Evolutionary conservation across 805 yeast genomes (phyloP).

Genomic region (Candida hungchunana): DNA sequence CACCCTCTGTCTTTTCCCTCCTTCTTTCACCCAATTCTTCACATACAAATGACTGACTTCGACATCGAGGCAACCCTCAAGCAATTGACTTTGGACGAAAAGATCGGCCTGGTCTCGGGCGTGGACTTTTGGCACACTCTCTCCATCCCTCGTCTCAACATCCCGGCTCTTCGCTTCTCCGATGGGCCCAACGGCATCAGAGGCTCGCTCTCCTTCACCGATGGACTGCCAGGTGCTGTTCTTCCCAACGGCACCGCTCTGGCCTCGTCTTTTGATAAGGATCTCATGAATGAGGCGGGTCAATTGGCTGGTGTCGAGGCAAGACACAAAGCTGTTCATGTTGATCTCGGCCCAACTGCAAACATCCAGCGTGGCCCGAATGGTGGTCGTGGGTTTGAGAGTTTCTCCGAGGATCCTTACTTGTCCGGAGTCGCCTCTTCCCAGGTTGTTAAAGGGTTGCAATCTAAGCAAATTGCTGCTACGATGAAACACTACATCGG

Average conservation of each 20-base stretch:
- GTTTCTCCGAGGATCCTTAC: slow-evolving; percentile 59
- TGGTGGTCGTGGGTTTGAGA: slow-evolving; percentile 62
- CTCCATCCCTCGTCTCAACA: slow-evolving; percentile 27
- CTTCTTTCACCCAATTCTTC: too few relatives aligned
- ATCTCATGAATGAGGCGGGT: slow-evolving; percentile 46
- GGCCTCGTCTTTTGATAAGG: slow-evolving; percentile 53
- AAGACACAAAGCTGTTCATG: slow-evolving; percentile 47
- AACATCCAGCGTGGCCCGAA: slow-evolving; percentile 55
- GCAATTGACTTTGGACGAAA: slow-evolving; percentile 24
- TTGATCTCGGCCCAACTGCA: slow-evolving; percentile 45
- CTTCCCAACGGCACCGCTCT: slow-evolving; percentile 54
- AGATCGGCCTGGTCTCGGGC: slow-evolving; percentile 11
- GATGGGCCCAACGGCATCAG: slow-evolving; percentile 66
- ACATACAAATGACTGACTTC: slow-evolving; percentile 7
- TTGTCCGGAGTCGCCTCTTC: slow-evolving; percentile 44
- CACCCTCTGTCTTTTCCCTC: too few relatives aligned
- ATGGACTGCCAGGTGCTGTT: slow-evolving; percentile 49
- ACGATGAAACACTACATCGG: slow-evolving; percentile 60
- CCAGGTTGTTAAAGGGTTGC: slow-evolving; percentile 51
- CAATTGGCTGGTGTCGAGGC: slow-evolving; percentile 51
- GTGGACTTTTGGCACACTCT: slow-evolving; percentile 1
- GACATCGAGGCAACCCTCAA: slow-evolving; percentile 23
- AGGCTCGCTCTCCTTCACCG: slow-evolving; percentile 51
- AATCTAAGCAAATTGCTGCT: slow-evolving; percentile 45
- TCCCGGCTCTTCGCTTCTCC: slow-evolving; percentile 42